Conservation (phyloP, 83 land plant species). For the Thuja plicata region DNA sequence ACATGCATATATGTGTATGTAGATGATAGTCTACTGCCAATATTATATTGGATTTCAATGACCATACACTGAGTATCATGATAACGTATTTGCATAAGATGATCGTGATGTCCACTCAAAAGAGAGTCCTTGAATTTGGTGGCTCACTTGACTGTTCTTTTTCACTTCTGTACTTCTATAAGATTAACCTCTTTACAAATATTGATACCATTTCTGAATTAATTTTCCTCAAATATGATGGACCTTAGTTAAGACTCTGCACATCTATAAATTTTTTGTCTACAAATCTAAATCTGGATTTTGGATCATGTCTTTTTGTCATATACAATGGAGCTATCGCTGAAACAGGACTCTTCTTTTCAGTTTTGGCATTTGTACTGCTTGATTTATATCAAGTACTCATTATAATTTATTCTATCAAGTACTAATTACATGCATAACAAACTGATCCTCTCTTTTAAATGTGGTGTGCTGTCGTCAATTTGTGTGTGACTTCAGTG, state of each 20-base stretch:
- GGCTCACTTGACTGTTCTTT: neutral
- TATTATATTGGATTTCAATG: neutral
- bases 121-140: neutral
- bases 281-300: too few relatives aligned
- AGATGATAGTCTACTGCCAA: neutral
- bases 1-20: neutral
- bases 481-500: neutral
- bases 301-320: neutral
- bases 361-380: neutral
- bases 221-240: neutral
- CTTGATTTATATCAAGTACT: neutral
- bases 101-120: neutral
- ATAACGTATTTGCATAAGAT: neutral
- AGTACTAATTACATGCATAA: neutral
- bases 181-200: neutral
- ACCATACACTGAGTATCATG: neutral
- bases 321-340: neutral
- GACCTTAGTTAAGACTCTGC: neutral
- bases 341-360: neutral
- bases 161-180: neutral
- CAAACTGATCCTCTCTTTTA: neutral
- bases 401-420: too few relatives aligned
- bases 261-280: neutral
- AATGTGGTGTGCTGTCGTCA: neutral
- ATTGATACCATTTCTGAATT: neutral